Percentiles rank a stretch among this genome's conserved stretches.
Evolutionary conservation across 2,329 filamentous ascomycete genomes (phyloP).

Genomic region (Botrytis squamosa): DNA sequence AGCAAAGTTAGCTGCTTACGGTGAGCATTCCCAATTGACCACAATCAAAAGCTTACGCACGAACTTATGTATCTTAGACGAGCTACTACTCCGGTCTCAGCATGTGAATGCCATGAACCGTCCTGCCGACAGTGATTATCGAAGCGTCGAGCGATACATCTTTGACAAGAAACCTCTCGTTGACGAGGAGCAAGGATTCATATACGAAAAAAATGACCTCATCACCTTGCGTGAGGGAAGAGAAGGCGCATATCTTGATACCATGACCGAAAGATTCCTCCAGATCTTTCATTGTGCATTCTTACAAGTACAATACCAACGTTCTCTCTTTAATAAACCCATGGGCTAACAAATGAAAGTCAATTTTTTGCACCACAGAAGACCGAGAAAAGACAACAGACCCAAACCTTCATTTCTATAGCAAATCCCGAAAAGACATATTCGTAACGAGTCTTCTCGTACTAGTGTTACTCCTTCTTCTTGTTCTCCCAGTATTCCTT

Average conservation of each 20-base stretch:
- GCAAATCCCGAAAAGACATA: conserved; percentile 21
- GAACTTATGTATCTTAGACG: not conserved
- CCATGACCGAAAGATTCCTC: conserved; percentile 36
- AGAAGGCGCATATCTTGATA: conserved; percentile 44
- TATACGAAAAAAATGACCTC: conserved; percentile 43
- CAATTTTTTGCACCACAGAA: conserved; percentile 23
- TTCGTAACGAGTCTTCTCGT: conserved; percentile 10
- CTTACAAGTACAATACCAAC: not conserved
- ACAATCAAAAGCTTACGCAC: not conserved
- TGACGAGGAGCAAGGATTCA: conserved; percentile 37
- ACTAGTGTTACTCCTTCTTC: conserved; percentile 10
- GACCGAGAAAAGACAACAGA: conserved; percentile 9
- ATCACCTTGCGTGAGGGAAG: conserved; percentile 42
- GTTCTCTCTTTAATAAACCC: no score
- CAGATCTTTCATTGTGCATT: conserved; percentile 24
- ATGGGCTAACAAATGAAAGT: not conserved
- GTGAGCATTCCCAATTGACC: not conserved
- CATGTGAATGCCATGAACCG: conserved; percentile 33
- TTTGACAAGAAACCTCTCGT: conserved; percentile 29
- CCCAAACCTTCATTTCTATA: conserved; percentile 10
- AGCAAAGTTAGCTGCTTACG: conserved; percentile 23
- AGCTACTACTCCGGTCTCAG: conserved; percentile 22
- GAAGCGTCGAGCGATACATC: conserved; percentile 38
- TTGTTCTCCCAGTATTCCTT: conserved; percentile 26
- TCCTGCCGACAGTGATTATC: conserved; percentile 39